Percentiles rank a stretch among this genome's conserved stretches.
phyloP scores from a whole-genome alignment of 2,329 filamentous ascomycete species.

The Aschersonia sp. region DNA sequence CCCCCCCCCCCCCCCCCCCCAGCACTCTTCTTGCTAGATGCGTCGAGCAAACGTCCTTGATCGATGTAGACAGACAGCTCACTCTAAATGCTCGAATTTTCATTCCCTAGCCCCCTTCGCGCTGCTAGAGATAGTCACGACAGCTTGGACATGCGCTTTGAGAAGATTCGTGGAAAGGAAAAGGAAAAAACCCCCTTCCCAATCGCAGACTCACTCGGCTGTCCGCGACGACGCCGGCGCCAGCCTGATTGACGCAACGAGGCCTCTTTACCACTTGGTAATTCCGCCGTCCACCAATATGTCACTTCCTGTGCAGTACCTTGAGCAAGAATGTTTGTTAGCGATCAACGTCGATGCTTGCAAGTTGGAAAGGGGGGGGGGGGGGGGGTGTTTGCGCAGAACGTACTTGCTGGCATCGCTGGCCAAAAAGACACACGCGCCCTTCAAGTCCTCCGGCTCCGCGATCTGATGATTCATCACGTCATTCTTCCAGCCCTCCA shows the following conservation, averaged over 20 bases:
- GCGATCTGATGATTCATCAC: constrained; percentile 31
- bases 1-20: too few species aligned
- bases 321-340: constrained; percentile 1
- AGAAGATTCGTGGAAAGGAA: too few species aligned
- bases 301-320: constrained; percentile 26
- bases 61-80: too few species aligned
- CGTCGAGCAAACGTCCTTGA: too few species aligned
- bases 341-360: neutral
- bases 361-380: neutral
- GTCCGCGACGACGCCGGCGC: too few species aligned
- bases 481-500: constrained; percentile 33
- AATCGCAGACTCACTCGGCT: neutral
- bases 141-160: too few species aligned
- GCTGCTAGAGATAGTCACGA: too few species aligned
- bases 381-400: neutral
- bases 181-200: neutral
- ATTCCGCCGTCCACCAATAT: constrained; percentile 30
- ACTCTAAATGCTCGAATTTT: too few species aligned
- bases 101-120: too few species aligned
- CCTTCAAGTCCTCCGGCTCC: constrained; percentile 33
- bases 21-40: too few species aligned
- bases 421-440: constrained; percentile 30
- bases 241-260: neutral
- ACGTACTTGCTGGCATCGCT: constrained; percentile 29
- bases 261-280: constrained; percentile 17